These are phyloP conservation scores for Cordyceps cateniannulata DNA, from an alignment of 2,329 filamentous ascomycete genomes.

Conservation along the genomic window DNA sequence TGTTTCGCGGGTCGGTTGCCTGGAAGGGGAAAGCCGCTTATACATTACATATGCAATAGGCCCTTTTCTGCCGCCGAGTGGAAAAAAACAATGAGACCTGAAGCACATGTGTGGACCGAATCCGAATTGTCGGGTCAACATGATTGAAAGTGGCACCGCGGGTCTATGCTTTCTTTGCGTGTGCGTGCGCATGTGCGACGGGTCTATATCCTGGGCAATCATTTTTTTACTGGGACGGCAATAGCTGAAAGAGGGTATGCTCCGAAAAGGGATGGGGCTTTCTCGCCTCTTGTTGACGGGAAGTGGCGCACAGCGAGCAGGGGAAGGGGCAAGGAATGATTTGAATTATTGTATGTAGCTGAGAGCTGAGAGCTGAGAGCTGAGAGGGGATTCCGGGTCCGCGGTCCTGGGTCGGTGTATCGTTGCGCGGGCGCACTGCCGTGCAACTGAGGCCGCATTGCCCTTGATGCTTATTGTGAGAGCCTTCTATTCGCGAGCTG, in stretches of 20 bases:
- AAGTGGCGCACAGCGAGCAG: neutral
- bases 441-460: neutral
- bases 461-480: neutral
- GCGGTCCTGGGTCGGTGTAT: constrained; percentile 9
- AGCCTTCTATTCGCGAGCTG: too few relatives aligned
- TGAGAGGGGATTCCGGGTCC: neutral
- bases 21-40: neutral
- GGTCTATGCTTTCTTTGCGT: neutral
- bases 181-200: neutral
- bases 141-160: neutral
- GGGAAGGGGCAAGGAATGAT: neutral
- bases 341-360: neutral
- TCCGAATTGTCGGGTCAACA: constrained; percentile 1
- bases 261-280: neutral
- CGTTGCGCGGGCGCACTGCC: neutral
- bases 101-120: neutral
- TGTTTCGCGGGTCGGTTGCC: neutral
- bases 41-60: too few relatives aligned
- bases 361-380: too few relatives aligned
- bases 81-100: neutral
- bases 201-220: neutral
- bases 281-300: neutral
- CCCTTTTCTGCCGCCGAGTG: neutral
- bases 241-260: neutral
- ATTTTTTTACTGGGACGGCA: neutral